A percentile compares a stretch with the other conserved stretches of the same genome.
These are phyloP conservation scores for Saprolegnia parasitica DNA, from an alignment of 352 stramenopile genomes.

Conservation along the genomic window DNA sequence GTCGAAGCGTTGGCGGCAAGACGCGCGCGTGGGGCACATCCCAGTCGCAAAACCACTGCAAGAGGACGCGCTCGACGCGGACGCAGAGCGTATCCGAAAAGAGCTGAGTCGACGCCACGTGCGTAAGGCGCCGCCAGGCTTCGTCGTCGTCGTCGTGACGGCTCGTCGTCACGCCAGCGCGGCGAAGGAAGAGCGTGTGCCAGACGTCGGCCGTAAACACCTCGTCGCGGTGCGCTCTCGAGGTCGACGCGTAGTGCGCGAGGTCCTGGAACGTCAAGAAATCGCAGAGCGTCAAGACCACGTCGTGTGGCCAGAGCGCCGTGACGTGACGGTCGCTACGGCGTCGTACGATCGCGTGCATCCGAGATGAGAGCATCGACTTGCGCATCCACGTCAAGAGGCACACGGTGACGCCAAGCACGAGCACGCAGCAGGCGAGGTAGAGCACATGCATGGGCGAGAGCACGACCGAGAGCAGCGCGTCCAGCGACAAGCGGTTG, in stretches of 20 bases:
- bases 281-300: background rate
- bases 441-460: background rate
- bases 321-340: background rate
- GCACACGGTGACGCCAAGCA: background rate
- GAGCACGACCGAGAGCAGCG: background rate
- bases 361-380: background rate
- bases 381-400: background rate
- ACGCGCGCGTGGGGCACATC: background rate
- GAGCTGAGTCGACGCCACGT: background rate
- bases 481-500: background rate
- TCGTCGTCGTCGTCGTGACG: no score
- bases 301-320: background rate
- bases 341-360: background rate
- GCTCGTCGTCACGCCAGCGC: background rate
- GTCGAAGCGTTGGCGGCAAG: background rate
- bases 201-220: background rate
- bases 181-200: background rate
- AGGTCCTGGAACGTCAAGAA: background rate
- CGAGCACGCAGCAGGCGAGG: background rate
- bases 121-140: background rate
- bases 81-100: slow-evolving; percentile 3
- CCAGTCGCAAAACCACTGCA: background rate
- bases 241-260: background rate
- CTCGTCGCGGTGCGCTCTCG: background rate
- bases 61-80: background rate